Evolutionary conservation across 1,284 basidiomycete species (phyloP).

Genomic region (Fomitopsis schrenkii): DNA sequence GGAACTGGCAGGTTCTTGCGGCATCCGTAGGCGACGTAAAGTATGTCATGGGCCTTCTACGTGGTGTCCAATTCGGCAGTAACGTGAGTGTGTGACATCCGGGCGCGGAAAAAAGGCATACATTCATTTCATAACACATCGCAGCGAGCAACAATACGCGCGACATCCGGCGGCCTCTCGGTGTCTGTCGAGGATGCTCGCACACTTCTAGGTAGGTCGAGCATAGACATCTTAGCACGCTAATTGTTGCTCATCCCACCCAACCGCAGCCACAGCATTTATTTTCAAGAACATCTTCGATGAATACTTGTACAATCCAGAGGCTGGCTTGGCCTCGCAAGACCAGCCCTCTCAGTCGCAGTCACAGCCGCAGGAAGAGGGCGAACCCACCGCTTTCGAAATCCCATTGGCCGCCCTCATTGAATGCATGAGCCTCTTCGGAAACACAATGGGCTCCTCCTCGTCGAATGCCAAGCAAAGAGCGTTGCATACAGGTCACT

Average conservation of each 20-base stretch:
- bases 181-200: constrained; percentile 86
- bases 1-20: constrained; percentile 54
- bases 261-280: constrained; percentile 75
- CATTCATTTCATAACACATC: constrained; percentile 1
- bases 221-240: not conserved
- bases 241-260: constrained; percentile 1
- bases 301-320: constrained; percentile 60
- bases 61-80: constrained; percentile 75
- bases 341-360: constrained; percentile 5
- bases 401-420: constrained; percentile 79
- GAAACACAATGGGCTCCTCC: constrained; percentile 55
- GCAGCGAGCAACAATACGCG: constrained; percentile 76
- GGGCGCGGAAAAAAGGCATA: constrained; percentile 4
- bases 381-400: constrained; percentile 60
- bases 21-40: constrained; percentile 79
- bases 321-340: constrained; percentile 17
- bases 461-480: constrained; percentile 37
- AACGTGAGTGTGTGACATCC: constrained; percentile 44
- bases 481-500: constrained; percentile 36
- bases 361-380: constrained; percentile 21
- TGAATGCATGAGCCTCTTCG: constrained; percentile 91
- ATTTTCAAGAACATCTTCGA: constrained; percentile 79
- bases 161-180: constrained; percentile 69
- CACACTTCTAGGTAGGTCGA: constrained; percentile 60
- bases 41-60: constrained; percentile 68